Conservation (phyloP, 202 grass and related monocot species). For the Tripidium arundinaceum region DNA sequence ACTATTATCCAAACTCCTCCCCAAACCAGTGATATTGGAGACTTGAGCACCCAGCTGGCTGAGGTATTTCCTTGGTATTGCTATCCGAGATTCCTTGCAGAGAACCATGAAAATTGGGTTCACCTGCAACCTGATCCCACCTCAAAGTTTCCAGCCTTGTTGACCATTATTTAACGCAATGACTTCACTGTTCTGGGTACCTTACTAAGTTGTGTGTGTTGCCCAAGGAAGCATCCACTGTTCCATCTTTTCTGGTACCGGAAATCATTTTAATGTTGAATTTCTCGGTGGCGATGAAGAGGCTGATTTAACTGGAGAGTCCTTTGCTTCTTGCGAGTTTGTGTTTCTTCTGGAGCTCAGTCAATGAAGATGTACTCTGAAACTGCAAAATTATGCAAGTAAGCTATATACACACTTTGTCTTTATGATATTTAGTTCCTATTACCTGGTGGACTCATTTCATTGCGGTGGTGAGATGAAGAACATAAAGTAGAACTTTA, state of each 20-base stretch:
- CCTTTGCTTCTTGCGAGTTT: too few relatives aligned
- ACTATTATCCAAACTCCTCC: neutral
- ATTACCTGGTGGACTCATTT: neutral
- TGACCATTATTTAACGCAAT: too few relatives aligned
- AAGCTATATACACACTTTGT: constrained; percentile 25
- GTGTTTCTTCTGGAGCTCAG: neutral
- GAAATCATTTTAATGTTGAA: too few relatives aligned
- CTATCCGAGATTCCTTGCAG: neutral
- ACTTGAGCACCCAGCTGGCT: neutral
- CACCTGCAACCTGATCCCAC: too few relatives aligned
- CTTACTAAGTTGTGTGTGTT: too few relatives aligned
- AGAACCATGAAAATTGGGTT: neutral
- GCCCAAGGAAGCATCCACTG: too few relatives aligned
- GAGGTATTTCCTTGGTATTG: neutral
- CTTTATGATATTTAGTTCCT: neutral
- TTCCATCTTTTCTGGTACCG: too few relatives aligned
- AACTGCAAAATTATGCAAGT: constrained; percentile 85
- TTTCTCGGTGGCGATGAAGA: too few relatives aligned
- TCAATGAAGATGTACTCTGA: constrained; percentile 80
- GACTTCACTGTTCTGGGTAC: too few relatives aligned
- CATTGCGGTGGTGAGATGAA: constrained; percentile 1
- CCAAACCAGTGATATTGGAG: neutral
- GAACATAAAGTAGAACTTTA: neutral
- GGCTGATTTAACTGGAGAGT: too few relatives aligned
- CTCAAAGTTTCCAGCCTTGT: too few relatives aligned